Conservation (phyloP, 257 asterid genomes). For the Cruciata laevipes region DNA sequence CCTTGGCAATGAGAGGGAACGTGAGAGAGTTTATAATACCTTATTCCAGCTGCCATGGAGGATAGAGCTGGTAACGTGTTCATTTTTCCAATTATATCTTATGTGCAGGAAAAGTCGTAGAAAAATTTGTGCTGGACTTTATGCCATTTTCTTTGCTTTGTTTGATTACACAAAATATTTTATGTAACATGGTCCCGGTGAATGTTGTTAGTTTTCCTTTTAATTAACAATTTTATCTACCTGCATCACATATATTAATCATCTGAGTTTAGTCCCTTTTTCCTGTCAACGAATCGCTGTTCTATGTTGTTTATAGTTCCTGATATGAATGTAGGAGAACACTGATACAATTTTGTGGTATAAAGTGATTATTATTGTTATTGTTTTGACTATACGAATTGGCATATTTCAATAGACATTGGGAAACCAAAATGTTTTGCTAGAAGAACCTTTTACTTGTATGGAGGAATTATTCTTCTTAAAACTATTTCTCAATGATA, state of each 20-base stretch:
- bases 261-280: background rate
- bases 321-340: too few relatives aligned
- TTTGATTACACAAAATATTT: slow-evolving; percentile 1
- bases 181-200: background rate
- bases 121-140: background rate
- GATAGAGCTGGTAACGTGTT: slow-evolving; percentile 78
- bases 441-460: background rate
- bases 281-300: background rate
- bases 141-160: background rate
- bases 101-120: background rate
- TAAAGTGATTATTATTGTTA: too few relatives aligned
- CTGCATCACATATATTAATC: background rate
- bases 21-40: slow-evolving; percentile 93
- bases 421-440: background rate
- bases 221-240: background rate
- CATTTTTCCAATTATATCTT: slow-evolving; percentile 8
- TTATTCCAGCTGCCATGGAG: slow-evolving; percentile 98
- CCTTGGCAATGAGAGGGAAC: slow-evolving; percentile 71
- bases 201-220: background rate
- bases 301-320: background rate
- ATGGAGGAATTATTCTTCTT: background rate
- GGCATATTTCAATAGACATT: too few relatives aligned
- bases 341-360: too few relatives aligned
- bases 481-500: too few relatives aligned
- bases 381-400: too few relatives aligned